A percentile compares a stretch with the other conserved stretches of the same genome.
Evolutionary conservation across 352 stramenopile species (phyloP).

Genomic region (Pythium insidiosum): DNA sequence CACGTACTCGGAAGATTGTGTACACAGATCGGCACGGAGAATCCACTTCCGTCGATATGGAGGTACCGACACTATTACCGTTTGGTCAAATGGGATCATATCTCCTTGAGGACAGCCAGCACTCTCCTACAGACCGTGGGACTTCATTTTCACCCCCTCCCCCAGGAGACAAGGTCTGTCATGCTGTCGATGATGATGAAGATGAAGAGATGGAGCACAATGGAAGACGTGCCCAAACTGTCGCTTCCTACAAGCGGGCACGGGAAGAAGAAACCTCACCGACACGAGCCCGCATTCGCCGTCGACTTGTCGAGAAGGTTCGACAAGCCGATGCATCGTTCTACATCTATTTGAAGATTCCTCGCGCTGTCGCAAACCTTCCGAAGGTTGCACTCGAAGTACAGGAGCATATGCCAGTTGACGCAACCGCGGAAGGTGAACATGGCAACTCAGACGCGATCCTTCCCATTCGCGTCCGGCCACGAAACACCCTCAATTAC

Average conservation of each 20-base stretch:
- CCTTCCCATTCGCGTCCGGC: constrained; percentile 52
- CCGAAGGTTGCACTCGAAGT: constrained; percentile 64
- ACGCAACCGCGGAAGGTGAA: constrained; percentile 9
- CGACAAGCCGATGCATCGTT: constrained; percentile 46
- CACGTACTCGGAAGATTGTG: constrained; percentile 43
- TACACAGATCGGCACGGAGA: constrained; percentile 50
- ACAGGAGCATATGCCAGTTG: constrained; percentile 31
- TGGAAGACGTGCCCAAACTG: too few species aligned
- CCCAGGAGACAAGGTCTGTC: constrained; percentile 41
- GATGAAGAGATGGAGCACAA: too few species aligned
- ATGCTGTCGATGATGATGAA: constrained; percentile 10
- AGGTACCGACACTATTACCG: constrained; percentile 59
- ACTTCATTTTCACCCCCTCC: constrained; percentile 57
- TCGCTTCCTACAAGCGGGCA: constrained; percentile 14
- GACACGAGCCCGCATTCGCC: constrained; percentile 43
- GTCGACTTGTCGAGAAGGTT: constrained; percentile 40
- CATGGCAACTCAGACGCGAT: constrained; percentile 22
- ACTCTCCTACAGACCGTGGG: constrained; percentile 4
- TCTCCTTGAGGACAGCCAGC: constrained; percentile 36
- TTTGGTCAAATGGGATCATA: constrained; percentile 54
- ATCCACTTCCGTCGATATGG: constrained; percentile 53
- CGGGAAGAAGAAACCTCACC: constrained; percentile 32
- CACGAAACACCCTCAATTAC: constrained; percentile 67
- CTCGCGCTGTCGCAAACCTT: constrained; percentile 46
- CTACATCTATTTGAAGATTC: constrained; percentile 57